These are phyloP conservation scores for Phytophthora megakarya DNA, from an alignment of 352 stramenopile species.

Conservation along the genomic window DNA sequence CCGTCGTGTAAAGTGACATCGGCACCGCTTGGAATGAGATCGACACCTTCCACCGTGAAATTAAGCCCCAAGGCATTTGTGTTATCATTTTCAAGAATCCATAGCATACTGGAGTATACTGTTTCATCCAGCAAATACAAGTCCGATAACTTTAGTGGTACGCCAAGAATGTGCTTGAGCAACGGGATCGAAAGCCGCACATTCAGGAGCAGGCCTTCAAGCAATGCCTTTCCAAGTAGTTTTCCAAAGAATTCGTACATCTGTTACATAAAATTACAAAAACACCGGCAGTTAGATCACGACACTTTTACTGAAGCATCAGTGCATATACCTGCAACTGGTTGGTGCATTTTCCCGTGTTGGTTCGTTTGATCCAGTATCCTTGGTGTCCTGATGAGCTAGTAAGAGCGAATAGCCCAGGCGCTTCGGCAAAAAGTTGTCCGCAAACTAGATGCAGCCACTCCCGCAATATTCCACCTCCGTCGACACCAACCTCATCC, in stretches of 20 bases:
- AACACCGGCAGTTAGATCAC: neutral
- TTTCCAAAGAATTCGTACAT: constrained; percentile 86
- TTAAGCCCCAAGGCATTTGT: constrained; percentile 62
- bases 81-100: constrained; percentile 60
- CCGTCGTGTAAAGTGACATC: constrained; percentile 88
- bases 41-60: constrained; percentile 61
- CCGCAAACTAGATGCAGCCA: constrained; percentile 80
- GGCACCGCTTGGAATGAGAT: constrained; percentile 66
- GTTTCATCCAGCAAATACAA: constrained; percentile 76
- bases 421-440: constrained; percentile 57
- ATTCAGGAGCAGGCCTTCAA: constrained; percentile 76
- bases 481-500: constrained; percentile 77
- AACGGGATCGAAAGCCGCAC: constrained; percentile 67
- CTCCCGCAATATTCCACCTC: constrained; percentile 77
- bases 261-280: constrained; percentile 27
- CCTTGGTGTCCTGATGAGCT: constrained; percentile 51
- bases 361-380: constrained; percentile 68
- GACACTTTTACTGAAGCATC: neutral
- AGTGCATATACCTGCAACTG: constrained; percentile 45
- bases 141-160: constrained; percentile 60
- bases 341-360: constrained; percentile 24
- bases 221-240: constrained; percentile 65
- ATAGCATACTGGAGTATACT: constrained; percentile 69
- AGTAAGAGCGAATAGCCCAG: constrained; percentile 55
- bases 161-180: constrained; percentile 72